These are phyloP conservation scores for Cladosporium colombiae DNA, from an alignment of 2,329 filamentous ascomycete species.

Conservation along the genomic window DNA sequence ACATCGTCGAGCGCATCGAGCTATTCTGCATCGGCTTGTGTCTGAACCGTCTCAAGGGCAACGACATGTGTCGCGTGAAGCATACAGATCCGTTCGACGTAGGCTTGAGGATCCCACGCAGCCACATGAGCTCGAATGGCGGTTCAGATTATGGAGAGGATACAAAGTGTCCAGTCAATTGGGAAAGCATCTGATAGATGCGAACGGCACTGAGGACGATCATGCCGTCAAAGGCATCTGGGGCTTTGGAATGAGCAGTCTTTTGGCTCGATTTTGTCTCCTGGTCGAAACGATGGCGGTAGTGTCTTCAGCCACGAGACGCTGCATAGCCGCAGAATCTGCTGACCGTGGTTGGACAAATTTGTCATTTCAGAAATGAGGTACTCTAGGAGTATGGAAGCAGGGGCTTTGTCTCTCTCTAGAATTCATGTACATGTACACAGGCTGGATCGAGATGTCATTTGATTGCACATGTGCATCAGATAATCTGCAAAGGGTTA, in stretches of 20 bases:
- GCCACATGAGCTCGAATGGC: background rate
- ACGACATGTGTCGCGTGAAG: background rate
- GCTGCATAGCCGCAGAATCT: background rate
- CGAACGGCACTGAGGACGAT: background rate
- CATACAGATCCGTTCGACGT: background rate
- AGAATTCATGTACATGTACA: background rate
- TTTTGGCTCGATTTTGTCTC: background rate
- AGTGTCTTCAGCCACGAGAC: background rate
- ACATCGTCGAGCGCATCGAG: conserved; percentile 1
- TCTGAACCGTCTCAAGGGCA: conserved; percentile 20
- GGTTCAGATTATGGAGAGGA: background rate
- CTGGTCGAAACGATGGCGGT: background rate
- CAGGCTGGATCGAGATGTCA: background rate
- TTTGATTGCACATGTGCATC: background rate
- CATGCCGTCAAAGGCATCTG: background rate
- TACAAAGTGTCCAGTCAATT: background rate
- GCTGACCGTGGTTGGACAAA: background rate
- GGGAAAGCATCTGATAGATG: background rate
- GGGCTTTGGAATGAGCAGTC: background rate
- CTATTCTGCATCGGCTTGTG: conserved; percentile 14
- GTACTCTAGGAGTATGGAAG: background rate
- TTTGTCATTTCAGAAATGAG: background rate
- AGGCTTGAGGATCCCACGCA: background rate
- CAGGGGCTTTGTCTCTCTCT: background rate
- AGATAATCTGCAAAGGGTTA: background rate